Evolutionary conservation across 2,329 filamentous ascomycete species (phyloP), one percentile per base, ranked within the genome.

Genomic region (Curvularia eragrostidis): DNA sequence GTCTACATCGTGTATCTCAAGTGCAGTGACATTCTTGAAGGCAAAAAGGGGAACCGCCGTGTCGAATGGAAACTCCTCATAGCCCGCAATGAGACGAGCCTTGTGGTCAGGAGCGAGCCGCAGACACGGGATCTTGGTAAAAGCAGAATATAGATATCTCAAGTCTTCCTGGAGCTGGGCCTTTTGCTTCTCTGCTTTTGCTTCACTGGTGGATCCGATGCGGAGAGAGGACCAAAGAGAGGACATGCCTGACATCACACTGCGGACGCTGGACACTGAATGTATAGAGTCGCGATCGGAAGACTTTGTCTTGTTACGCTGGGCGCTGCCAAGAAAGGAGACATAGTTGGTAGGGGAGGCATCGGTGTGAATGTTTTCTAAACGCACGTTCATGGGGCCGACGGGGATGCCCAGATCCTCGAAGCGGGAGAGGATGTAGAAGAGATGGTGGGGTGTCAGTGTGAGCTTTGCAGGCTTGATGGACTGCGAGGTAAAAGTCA

Each of bases 1-100:
- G 77, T 99, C 95, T 73, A 98, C 90, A 78, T 96, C 93, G 79
- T 89, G 93, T 52, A 99, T 91, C 77, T 99, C 95, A 63, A 99
- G 83, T 21, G 92, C 90, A 78, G 94, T 94, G 52, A 98, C 82
- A 68, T 98, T 99, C 80, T 99, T 98, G 85, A 99, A 98, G 8
- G 91, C 91, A 76, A 96, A 90, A n/a, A 99, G 83, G 19, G 95
- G 95, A 28, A 99, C 95, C 19, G 95, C 95, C 23, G 92, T 97
- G 77, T 99, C 95, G 77, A 98, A 97, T 2, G 95, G 95, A 67
- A 98, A 99, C 77, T 97, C 94, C 77, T 99, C 95, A 74, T 95
- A 98, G 26, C 94, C 94, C 65, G 89, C 86, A 67, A 99, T 97
- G 60, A 97, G 82, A 52, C 90, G 89, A 48, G 94, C 93, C 66